A percentile compares a stretch with the other conserved stretches of the same genome.
Conservation (phyloP, 192 early-diverging fungal genomes). For the Coemansia sp. region DNA sequence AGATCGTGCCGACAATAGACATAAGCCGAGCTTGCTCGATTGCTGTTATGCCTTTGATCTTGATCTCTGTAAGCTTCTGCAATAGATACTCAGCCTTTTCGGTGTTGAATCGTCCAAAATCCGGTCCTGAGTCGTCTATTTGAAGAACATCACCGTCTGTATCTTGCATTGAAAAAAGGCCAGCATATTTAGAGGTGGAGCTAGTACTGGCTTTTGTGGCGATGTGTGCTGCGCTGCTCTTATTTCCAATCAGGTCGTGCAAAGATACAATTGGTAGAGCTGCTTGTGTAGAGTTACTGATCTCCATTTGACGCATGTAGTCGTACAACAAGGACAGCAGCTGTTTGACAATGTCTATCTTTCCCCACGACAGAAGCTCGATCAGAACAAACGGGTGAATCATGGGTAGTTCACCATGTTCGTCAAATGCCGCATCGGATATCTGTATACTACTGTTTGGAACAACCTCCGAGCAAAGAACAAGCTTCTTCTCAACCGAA, state of each 20-base stretch:
- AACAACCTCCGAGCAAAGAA: conserved; percentile 25
- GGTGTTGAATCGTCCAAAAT: conserved; percentile 36
- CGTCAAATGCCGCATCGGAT: conserved; percentile 37
- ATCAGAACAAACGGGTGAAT: conserved; percentile 49
- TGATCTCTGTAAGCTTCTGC: conserved; percentile 48
- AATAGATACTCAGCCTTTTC: conserved; percentile 50
- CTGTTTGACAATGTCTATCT: conserved; percentile 30
- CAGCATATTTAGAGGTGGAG: conserved; percentile 23
- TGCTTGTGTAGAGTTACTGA: conserved; percentile 17
- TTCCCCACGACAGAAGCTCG: conserved; percentile 55
- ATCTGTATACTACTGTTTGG: conserved; percentile 15
- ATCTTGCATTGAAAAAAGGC: conserved; percentile 16
- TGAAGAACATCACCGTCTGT: conserved; percentile 6
- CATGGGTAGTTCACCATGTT: conserved; percentile 50
- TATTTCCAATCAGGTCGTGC: conserved; percentile 19
- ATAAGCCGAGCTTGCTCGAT: conserved; percentile 72
- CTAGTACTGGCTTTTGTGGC: neutral
- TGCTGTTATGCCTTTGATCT: conserved; percentile 59
- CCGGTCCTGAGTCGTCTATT: conserved; percentile 15
- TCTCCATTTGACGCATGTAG: conserved; percentile 36
- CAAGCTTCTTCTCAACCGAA: conserved; percentile 39
- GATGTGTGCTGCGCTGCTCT: neutral
- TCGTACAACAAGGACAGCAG: conserved; percentile 45
- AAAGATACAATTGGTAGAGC: conserved; percentile 37
- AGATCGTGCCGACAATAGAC: conserved; percentile 73